phyloP scores from a whole-genome alignment of 306 rosid genomes.

The Corylus heterophylla region DNA sequence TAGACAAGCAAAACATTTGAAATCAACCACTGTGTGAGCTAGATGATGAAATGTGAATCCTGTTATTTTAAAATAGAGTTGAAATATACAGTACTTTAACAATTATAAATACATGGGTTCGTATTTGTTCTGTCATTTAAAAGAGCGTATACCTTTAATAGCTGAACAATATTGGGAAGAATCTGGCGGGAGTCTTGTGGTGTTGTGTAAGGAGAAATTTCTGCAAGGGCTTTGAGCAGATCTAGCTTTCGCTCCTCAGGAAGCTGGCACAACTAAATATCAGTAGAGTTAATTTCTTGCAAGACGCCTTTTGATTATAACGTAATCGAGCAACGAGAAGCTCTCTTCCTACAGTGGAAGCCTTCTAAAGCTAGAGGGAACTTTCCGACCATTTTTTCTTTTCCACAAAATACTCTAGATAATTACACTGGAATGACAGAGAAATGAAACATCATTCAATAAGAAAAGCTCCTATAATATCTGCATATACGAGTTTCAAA shows the following conservation, averaged over 20 bases:
- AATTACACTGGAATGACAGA: not conserved
- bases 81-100: not conserved
- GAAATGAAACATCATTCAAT: not conserved
- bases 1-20: constrained; percentile 18
- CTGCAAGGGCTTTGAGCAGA: constrained; percentile 92
- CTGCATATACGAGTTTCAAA: not conserved
- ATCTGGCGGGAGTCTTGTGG: constrained; percentile 96
- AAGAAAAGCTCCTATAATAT: not conserved
- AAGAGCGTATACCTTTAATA: constrained; percentile 59
- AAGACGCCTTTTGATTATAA: not conserved
- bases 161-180: constrained; percentile 91
- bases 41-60: constrained; percentile 78
- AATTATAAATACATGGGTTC: constrained; percentile 12
- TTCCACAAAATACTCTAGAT: not conserved
- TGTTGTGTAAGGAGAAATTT: constrained; percentile 81
- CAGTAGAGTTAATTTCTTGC: not conserved
- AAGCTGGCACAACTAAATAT: constrained; percentile 49
- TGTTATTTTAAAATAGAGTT: constrained; percentile 55
- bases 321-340: not conserved
- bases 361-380: not conserved
- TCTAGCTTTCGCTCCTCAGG: constrained; percentile 92
- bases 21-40: constrained; percentile 76
- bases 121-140: constrained; percentile 14
- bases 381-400: not conserved
- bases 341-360: not conserved